These are phyloP conservation scores for Aplosporella prunicola DNA, from an alignment of 2,329 filamentous ascomycete species.

Conservation along the genomic window DNA sequence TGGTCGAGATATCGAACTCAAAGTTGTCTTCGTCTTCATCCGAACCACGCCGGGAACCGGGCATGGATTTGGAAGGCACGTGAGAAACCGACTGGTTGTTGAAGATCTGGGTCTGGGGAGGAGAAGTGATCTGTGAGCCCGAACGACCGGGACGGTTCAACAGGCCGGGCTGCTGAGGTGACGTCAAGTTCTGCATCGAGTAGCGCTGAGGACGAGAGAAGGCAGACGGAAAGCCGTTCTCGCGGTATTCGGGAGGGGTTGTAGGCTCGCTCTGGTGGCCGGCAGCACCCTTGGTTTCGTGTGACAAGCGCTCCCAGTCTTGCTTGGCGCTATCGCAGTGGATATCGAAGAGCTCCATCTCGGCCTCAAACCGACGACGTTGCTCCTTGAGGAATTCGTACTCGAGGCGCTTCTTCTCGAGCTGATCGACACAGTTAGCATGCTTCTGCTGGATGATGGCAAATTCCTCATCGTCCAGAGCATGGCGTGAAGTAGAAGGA, in stretches of 20 bases:
- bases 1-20: conserved; percentile 49
- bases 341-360: conserved; percentile 82
- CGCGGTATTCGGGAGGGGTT: conserved; percentile 86
- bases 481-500: too few species aligned
- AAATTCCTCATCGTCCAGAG: too few species aligned
- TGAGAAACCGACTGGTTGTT: conserved; percentile 51
- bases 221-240: conserved; percentile 67
- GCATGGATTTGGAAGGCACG: conserved; percentile 74
- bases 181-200: conserved; percentile 78
- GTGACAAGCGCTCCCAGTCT: conserved; percentile 76
- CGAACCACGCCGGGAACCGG: conserved; percentile 79
- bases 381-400: conserved; percentile 87
- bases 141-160: conserved; percentile 64
- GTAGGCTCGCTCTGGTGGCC: conserved; percentile 90
- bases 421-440: conserved; percentile 42
- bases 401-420: conserved; percentile 88
- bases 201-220: conserved; percentile 81
- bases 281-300: conserved; percentile 43
- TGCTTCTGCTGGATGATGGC: background rate
- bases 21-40: conserved; percentile 77
- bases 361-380: conserved; percentile 78
- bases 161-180: conserved; percentile 42
- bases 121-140: conserved; percentile 71
- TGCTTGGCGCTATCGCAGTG: conserved; percentile 74
- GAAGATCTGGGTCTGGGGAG: conserved; percentile 55